Evolutionary conservation across 177 flowering plant genomes (phyloP), one percentile per base, ranked within the genome.

Genomic region (Vitis hybrid): DNA sequence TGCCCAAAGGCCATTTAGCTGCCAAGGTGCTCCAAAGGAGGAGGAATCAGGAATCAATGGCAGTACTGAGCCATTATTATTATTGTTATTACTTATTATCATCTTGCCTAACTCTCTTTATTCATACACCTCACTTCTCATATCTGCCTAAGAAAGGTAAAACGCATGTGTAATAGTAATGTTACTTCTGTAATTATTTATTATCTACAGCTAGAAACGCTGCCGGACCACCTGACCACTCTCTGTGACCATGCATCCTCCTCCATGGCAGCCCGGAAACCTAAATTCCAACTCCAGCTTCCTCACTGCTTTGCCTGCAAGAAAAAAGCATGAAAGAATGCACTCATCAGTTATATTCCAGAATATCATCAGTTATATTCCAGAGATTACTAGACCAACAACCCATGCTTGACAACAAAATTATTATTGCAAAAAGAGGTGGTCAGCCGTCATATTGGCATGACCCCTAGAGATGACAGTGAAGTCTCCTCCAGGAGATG

Each of bases 301-400:
- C 35, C 61, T 82, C 64, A 83, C 76, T 77, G 82, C 71, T 84
- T 84, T 5, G 88, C 84, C 88, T 84, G 88, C 76, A 70, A 11
- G 71, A 18, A 68, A 68, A 17, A 14, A 30, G 18, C 10, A 56
- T 64, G 62, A 24, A 50, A 24, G 27, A 24, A 24, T 24, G 27
- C 27, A 24, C 27, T 24, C 27, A 2, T 24, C 27, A 24, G 27
- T 5, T 52, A 65, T 18, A 9, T 13, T 35, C 46, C 46, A 3
- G 46, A 35, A 0, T 35, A 35, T 35, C 46, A 24, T 35, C 46
- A 35, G 46, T 35, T 18, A 18, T 18, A 18, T 18, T 18, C 18
- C 18, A 35, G 46, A 5, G 46, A 35, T 35, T 35, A 35, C 0
- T 35, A 35, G 46, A 35, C 46, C 46, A 35, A 35, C 46, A 5